Base-by-base conservation (phyloP, 139 green algal species). In the Chlamydomonas incerta region DNA sequence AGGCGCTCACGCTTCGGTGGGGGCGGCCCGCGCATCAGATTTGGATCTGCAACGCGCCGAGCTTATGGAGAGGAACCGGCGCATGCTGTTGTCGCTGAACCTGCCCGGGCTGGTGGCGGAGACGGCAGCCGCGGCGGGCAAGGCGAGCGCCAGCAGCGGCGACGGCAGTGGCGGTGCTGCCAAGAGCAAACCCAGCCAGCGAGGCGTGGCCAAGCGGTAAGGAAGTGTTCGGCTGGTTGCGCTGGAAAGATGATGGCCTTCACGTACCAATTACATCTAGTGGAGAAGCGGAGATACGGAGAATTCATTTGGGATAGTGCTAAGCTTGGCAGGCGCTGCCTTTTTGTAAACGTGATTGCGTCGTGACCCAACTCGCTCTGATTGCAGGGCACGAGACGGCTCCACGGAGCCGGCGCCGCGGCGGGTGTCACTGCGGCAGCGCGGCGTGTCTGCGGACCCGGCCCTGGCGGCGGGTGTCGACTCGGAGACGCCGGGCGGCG, bases 1-100 rank as follows among this genome's bases (percentile, higher is more conserved):
- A n/a, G n/a, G n/a, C n/a, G n/a, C n/a, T n/a, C n/a, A n/a, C n/a
- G n/a, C n/a, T n/a, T n/a, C n/a, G n/a, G n/a, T n/a, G n/a, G n/a
- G n/a, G n/a, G n/a, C n/a, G n/a, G n/a, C n/a, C n/a, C n/a, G n/a
- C n/a, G n/a, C n/a, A n/a, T 23, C 26, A 0, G 76, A 83, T 26
- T 18, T 83, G 24, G 77, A 83, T 11, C 29, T 50, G 13, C 47
- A 76, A 20, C 46, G 79, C 21, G 79, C 65, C 20, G 79, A 41
- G 23, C 26, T 75, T 4, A 85, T 85, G 79, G 79, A 85, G 67
- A n/a, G 79, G 0, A 85, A 85, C 63, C 66, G 79, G 35, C 79
- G 50, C 14, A 85, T 67, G 79, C 47, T 85, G n/a, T 5, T 76
- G 79, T 26, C 55, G 50, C 66, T 85, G n/a, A 47, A 74, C n/a